Base-by-base conservation (phyloP, 108 stramenopile species). In the Conticribra weissflogii region DNA sequence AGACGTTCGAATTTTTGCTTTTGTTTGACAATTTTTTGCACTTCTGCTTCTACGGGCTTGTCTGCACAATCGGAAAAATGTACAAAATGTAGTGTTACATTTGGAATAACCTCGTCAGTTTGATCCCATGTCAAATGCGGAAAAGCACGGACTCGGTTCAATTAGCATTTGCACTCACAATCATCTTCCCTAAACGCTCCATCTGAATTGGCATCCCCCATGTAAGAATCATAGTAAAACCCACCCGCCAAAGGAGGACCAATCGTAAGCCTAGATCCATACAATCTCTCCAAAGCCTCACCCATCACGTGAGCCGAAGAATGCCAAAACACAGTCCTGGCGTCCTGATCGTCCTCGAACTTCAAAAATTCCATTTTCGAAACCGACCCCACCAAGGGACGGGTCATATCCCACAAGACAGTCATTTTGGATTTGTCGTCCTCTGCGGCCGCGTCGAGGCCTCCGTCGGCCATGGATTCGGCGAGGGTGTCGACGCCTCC, bases 221-320 rank as follows among this genome's bases (percentile, higher is more conserved):
- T 97, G 89, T 95, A 99, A 48, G 94, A 92, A 87, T 99, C 99
- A 71, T 99, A 99, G 68, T 98, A 99, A 76, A 99, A 99, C 34
- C 99, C 99, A 24, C 90, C 90, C 22, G 89, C 85, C 31, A 98
- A 63, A 21, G 99, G 98, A 28, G 99, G 99, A 19, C 99, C 98
- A 63, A 98, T 94, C 49, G 97, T 98, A 49, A 99, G 81, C 63
- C 96, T 90, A 63, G 78, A 81, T 14, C 98, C 98, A 80, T 88
- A 98, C 71, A 92, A 68, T 61, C 90, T 91, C 81, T 99, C 99
- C 70, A 99, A 82, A 12, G 97, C 96, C 74, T 96, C 95, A 31
- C 99, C 99, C 76, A 99, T 74, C 59, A 98, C 90, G 83, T 99
- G 99, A 0, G 98, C 96, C 16, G 95, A 94, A 1, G 97, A 98